Evolutionary conservation across 2,329 filamentous ascomycete genomes (phyloP).

Genomic region (Stylonectria norvegica): DNA sequence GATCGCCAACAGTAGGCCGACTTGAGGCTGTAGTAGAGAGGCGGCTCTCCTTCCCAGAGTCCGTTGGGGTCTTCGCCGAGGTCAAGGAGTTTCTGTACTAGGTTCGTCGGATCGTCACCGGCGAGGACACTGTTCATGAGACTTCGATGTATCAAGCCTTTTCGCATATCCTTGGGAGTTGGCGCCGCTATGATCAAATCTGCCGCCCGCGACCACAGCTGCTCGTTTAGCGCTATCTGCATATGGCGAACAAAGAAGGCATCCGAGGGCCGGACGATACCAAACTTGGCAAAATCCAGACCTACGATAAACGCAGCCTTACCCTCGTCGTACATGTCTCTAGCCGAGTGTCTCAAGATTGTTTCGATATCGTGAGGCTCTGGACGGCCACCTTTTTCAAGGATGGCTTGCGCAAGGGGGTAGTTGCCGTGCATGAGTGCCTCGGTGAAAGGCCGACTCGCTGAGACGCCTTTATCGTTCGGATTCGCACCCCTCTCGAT

Average conservation of each 20-base stretch:
- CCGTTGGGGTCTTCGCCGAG: conserved; percentile 25
- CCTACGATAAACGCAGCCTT: conserved; percentile 22
- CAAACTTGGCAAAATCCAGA: conserved; percentile 22
- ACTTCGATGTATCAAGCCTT: conserved; percentile 23
- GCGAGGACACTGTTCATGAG: conserved; percentile 18
- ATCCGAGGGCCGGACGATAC: conserved; percentile 22
- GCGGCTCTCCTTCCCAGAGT: conserved; percentile 23
- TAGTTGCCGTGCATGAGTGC: conserved; percentile 22
- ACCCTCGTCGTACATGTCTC: conserved; percentile 26
- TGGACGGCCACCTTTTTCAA: conserved; percentile 24
- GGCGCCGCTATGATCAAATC: conserved; percentile 25
- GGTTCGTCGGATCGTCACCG: conserved; percentile 23
- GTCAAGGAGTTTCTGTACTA: conserved; percentile 24
- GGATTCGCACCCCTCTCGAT: conserved; percentile 25
- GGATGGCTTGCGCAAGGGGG: conserved; percentile 19
- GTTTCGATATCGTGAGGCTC: conserved; percentile 21
- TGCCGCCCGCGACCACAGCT: conserved; percentile 25
- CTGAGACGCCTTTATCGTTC: conserved; percentile 23
- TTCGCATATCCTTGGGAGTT: conserved; percentile 17
- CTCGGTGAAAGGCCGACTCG: conserved; percentile 22
- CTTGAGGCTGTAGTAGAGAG: conserved; percentile 26
- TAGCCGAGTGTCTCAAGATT: conserved; percentile 16
- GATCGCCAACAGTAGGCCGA: conserved; percentile 27
- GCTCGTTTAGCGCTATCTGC: conserved; percentile 17
- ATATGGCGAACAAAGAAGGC: conserved; percentile 19